Evolutionary conservation across 345 rosid genomes (phyloP).

Genomic region (Reutealis trisperma): DNA sequence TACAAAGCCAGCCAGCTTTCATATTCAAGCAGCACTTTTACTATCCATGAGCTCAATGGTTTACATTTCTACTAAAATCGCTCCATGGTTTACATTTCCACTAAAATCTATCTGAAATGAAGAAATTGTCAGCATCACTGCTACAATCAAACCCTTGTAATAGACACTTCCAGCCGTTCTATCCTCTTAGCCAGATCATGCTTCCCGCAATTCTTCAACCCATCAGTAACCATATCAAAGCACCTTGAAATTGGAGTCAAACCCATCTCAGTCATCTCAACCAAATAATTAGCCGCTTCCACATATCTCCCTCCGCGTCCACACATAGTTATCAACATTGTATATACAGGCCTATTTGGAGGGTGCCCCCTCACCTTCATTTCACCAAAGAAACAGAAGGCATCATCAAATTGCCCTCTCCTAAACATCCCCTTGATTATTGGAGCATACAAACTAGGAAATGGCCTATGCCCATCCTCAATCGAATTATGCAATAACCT

Average conservation of each 20-base stretch:
- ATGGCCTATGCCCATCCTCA: conserved; percentile 84
- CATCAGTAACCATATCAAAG: conserved; percentile 90
- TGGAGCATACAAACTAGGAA: conserved; percentile 90
- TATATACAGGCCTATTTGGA: conserved; percentile 85
- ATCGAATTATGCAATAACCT: conserved; percentile 58
- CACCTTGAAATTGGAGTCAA: conserved; percentile 77
- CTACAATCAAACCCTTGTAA: conserved; percentile 41
- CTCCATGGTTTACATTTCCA: too few species aligned
- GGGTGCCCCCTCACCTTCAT: conserved; percentile 88
- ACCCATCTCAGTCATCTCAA: conserved; percentile 92
- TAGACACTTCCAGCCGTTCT: conserved; percentile 73
- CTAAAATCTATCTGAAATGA: not conserved
- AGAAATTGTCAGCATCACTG: not conserved
- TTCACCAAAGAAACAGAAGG: conserved; percentile 77
- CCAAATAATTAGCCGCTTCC: conserved; percentile 80
- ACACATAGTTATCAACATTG: conserved; percentile 91
- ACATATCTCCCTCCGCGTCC: conserved; percentile 68
- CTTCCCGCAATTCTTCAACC: conserved; percentile 80
- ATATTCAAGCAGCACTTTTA: not conserved
- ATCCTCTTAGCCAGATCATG: conserved; percentile 82
- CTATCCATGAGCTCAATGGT: not conserved
- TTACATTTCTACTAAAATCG: too few species aligned
- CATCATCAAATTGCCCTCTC: conserved; percentile 83
- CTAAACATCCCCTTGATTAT: conserved; percentile 76
- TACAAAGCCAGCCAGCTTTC: not conserved